Percentiles rank a stretch among this genome's conserved stretches.
Evolutionary conservation across 345 rosid species (phyloP).

Genomic region (Boechera retrofracta): DNA sequence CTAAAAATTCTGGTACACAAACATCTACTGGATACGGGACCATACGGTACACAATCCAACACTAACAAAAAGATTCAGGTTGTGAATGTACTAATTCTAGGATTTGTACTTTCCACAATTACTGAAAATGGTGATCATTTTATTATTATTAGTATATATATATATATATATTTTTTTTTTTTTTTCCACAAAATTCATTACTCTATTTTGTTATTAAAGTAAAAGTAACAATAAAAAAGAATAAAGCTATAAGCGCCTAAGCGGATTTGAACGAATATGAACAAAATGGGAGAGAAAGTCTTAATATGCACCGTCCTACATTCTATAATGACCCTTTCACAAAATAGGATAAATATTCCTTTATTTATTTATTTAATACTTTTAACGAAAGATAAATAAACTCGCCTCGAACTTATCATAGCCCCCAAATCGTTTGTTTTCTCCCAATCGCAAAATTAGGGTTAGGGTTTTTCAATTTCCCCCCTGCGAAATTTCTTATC

Average conservation of each 20-base stretch:
- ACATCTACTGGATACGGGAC: too few species aligned
- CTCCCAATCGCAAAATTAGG: conserved; percentile 37
- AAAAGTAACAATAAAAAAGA: too few species aligned
- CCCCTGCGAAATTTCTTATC: background rate
- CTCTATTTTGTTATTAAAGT: too few species aligned
- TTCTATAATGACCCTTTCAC: conserved; percentile 9
- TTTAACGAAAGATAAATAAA: conserved; percentile 28
- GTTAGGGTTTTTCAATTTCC: conserved; percentile 39
- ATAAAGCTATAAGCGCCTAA: background rate
- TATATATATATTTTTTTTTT: too few species aligned
- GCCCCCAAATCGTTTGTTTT: conserved; percentile 25
- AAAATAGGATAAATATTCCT: conserved; percentile 8
- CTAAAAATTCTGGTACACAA: too few species aligned
- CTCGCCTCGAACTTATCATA: conserved; percentile 12
- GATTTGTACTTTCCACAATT: too few species aligned
- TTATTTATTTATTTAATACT: background rate
- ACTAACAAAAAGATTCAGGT: too few species aligned
- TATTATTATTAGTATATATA: too few species aligned
- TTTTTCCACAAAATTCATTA: too few species aligned
- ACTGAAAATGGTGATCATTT: too few species aligned
- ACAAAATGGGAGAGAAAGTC: conserved; percentile 12
- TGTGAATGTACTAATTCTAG: too few species aligned
- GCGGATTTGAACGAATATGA: conserved; percentile 21
- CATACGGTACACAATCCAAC: too few species aligned
- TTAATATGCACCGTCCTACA: conserved; percentile 30